Evolutionary conservation across 2,329 filamentous ascomycete genomes (phyloP).

Genomic region (Arthrobotrys iridis): DNA sequence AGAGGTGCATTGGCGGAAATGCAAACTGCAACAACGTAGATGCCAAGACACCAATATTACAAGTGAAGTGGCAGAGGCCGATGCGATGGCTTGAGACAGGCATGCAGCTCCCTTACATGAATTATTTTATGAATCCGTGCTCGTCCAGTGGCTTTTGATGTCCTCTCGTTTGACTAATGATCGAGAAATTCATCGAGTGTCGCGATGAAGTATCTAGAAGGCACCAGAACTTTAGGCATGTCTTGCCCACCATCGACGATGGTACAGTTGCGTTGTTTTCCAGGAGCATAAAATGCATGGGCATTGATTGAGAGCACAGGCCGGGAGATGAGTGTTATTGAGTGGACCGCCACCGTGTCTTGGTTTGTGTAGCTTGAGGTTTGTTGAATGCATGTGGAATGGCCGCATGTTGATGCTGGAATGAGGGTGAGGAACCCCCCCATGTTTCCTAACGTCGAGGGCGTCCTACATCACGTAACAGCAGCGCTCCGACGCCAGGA

Average conservation of each 20-base stretch:
- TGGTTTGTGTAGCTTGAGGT: constrained; percentile 13
- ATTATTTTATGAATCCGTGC: constrained; percentile 20
- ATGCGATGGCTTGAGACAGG: constrained; percentile 37
- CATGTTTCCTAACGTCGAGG: constrained; percentile 13
- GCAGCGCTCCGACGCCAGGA: constrained; percentile 15
- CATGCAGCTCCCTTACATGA: constrained; percentile 30
- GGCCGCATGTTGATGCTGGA: constrained; percentile 31
- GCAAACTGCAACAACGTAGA: constrained; percentile 40
- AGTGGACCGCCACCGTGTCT: constrained; percentile 50
- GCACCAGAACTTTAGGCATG: constrained; percentile 4
- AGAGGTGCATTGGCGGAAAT: constrained; percentile 27
- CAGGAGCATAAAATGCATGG: constrained; percentile 16
- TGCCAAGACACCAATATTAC: constrained; percentile 47
- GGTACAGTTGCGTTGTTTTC: constrained; percentile 47
- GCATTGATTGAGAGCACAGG: constrained; percentile 21
- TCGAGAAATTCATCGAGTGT: not conserved
- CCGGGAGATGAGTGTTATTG: not conserved
- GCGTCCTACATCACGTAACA: constrained; percentile 24
- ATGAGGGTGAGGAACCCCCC: constrained; percentile 1
- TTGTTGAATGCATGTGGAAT: constrained; percentile 26
- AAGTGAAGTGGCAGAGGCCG: constrained; percentile 1
- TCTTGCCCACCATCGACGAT: constrained; percentile 29
- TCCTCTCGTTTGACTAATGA: constrained; percentile 5
- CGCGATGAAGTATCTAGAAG: not conserved
- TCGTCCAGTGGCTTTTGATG: constrained; percentile 12